Conservation (phyloP, 148 eudicot genomes). For the Arctostaphylos glauca region DNA sequence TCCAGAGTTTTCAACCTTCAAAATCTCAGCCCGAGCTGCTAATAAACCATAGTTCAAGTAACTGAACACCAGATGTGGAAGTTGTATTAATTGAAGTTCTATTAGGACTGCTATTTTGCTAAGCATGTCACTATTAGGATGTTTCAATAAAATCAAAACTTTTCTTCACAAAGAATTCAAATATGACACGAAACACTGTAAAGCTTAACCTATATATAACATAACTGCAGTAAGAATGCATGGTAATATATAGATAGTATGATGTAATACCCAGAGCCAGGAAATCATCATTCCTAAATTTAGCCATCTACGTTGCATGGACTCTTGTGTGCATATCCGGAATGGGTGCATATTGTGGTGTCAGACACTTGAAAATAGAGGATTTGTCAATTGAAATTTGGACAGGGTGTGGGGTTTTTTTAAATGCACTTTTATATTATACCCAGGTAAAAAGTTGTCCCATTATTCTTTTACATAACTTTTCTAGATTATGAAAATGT, state of each 20-base stretch:
- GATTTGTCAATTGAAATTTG: too few species aligned
- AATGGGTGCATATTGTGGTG: too few species aligned
- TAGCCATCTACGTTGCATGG: too few species aligned
- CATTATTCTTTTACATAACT: too few species aligned
- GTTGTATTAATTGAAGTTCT: not conserved
- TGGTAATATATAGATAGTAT: not conserved
- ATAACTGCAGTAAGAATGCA: not conserved
- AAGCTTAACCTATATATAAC: not conserved
- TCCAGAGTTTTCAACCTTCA: slow-evolving; percentile 61
- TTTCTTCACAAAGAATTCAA: not conserved
- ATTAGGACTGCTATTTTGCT: not conserved
- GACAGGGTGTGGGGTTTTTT: too few species aligned
- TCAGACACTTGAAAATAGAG: too few species aligned
- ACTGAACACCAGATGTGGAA: slow-evolving; percentile 40
- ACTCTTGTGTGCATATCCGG: too few species aligned
- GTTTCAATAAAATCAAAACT: not conserved
- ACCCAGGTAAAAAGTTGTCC: too few species aligned
- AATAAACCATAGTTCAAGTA: slow-evolving; percentile 90
- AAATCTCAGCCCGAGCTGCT: slow-evolving; percentile 97
- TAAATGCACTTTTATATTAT: too few species aligned
- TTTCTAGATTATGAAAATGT: too few species aligned
- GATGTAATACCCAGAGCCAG: not conserved
- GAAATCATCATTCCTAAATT: not conserved
- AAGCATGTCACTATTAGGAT: not conserved
- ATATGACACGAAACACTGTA: not conserved